Percentiles rank a stretch among this genome's conserved stretches.
Conservation (phyloP, 352 stramenopile species). For the Albugo laibachii region DNA sequence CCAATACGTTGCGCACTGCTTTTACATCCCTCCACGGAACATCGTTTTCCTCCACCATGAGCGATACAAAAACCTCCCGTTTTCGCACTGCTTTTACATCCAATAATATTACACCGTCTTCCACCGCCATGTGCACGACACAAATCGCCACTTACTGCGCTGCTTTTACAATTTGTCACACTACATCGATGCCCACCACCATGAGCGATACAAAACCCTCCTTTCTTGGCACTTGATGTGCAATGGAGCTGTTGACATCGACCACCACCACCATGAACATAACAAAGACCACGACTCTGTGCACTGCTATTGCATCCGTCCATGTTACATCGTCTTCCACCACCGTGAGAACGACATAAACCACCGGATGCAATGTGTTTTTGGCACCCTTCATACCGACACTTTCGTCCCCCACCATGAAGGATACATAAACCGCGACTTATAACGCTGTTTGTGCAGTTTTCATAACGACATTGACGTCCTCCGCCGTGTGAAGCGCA, state of each 20-base stretch:
- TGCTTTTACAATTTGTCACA: slow-evolving; percentile 47
- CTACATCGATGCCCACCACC: slow-evolving; percentile 66
- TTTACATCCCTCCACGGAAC: slow-evolving; percentile 38
- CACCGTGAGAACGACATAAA: slow-evolving; percentile 62
- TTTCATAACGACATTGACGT: slow-evolving; percentile 19
- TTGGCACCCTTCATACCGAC: slow-evolving; percentile 30
- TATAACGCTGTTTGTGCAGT: slow-evolving; percentile 29
- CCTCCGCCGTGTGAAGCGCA: slow-evolving; percentile 45
- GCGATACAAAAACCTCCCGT: slow-evolving; percentile 68
- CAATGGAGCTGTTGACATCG: slow-evolving; percentile 53
- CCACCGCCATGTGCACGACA: slow-evolving; percentile 66
- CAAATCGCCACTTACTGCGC: slow-evolving; percentile 54
- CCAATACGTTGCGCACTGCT: slow-evolving; percentile 68
- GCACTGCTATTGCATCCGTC: slow-evolving; percentile 51
- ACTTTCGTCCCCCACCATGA: slow-evolving; percentile 55
- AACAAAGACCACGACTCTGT: slow-evolving; percentile 64
- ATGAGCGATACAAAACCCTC: slow-evolving; percentile 65
- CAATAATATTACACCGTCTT: slow-evolving; percentile 44
- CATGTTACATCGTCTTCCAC: slow-evolving; percentile 62
- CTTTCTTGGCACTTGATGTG: slow-evolving; percentile 70
- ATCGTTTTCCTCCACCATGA: slow-evolving; percentile 66
- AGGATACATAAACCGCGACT: slow-evolving; percentile 38
- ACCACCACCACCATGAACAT: slow-evolving; percentile 61
- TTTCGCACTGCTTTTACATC: slow-evolving; percentile 63
- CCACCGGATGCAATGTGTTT: slow-evolving; percentile 65